Base-by-base conservation (phyloP, 257 asterid species). In the Solanum ossicruentum region DNA sequence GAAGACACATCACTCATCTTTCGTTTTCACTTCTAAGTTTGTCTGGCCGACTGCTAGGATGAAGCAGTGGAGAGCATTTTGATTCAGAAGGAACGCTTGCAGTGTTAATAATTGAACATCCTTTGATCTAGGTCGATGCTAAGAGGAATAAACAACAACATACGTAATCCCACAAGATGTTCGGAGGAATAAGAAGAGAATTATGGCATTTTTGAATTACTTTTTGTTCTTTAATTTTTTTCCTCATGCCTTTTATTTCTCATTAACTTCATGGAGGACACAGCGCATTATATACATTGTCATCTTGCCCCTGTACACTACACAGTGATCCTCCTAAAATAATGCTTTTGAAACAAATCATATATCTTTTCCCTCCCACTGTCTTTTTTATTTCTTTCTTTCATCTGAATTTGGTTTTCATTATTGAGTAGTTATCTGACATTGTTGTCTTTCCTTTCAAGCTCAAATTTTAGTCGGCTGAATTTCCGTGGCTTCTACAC, bases 391-490 rank as follows among this genome's bases (percentile, higher is more conserved):
- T 49, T 70, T 54, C n/a, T 52, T 63, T 63, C 61, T 28, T 56
- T 23, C 49, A 26, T 15, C 56, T 75, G 82, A 41, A 21, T 45
- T 83, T 83, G 82, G n/a, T 75, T 77, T 49, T 9, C 45, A 51
- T 77, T 77, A 51, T 15, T 77, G 82, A 77, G 82, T 51, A 1
- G 63, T 51, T 23, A 77, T 83, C 61, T 80, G 80, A 82, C 18
- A 45, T 82, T 81, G 21, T 41, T 56, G 60, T 26, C 65, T 75
- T 84, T 80, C 67, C 55, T 58, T 36, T 70, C 61, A 32, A 87
- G 87, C 23, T 80, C 86, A 77, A 83, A 86, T 41, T 82, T 82
- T 23, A 82, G 66, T 72, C 84, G 88, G 54, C 67, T 82, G 83
- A 82, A 73, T 60, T 86, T 56, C 28, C 8, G 79, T 58, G 84